Base-by-base conservation (phyloP, 192 early-diverging fungal species). In the Pilobolus umbonatus region DNA sequence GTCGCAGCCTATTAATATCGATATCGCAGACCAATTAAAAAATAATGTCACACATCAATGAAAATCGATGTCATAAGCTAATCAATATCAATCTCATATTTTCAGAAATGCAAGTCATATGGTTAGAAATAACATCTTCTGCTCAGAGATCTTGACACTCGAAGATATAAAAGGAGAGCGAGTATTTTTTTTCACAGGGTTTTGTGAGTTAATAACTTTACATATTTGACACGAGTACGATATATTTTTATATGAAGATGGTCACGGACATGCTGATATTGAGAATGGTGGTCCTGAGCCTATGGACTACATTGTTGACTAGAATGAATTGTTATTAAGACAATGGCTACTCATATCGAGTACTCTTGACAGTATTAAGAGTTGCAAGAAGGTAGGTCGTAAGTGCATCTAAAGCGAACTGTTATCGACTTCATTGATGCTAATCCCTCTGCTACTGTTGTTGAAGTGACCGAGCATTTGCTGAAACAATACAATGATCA, bases 191-290 rank as follows among this genome's bases (percentile, higher is more conserved):
- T n/a, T n/a, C n/a, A n/a, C n/a, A n/a, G n/a, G n/a, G n/a, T n/a
- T n/a, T n/a, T n/a, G n/a, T n/a, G n/a, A n/a, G n/a, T n/a, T n/a
- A n/a, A n/a, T n/a, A n/a, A n/a, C n/a, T n/a, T n/a, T n/a, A n/a
- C n/a, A n/a, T n/a, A 6, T 36, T 35, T 54, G 21, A 54, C 31
- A 46, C 46, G 56, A 58, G 43, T 29, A 45, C 42, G 14, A n/a
- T n/a, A 25, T 45, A 58, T 58, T 58, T 58, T 58, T 58, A 46
- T 58, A 30, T 46, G 44, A 58, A 58, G 56, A 58, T 46, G 56
- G 56, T 31, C 24, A 46, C 21, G 56, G 56, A 30, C 44, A 17
- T 2, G 56, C 46, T 3, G 43, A 46, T 29, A 22, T 46, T 31
- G 56, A 45, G 56, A 45, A 46, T 44, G 56, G 42, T 14, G 42